phyloP scores from a whole-genome alignment of 2,329 filamentous ascomycete species.

The Lachnellula hyalina region DNA sequence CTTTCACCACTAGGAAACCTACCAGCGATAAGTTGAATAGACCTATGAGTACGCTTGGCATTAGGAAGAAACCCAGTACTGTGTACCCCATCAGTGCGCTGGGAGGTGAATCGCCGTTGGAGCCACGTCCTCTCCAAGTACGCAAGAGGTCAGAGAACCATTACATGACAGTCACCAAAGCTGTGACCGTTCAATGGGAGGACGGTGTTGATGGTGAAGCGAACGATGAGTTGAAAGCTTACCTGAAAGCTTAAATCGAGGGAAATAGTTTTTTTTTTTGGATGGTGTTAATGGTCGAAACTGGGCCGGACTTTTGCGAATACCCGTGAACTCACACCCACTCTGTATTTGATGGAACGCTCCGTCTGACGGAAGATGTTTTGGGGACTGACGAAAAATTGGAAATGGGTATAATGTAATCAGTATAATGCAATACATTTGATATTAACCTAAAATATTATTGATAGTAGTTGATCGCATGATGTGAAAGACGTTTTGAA shows the following conservation, averaged over 20 bases:
- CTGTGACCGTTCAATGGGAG: slow-evolving; percentile 15
- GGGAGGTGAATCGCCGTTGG: slow-evolving; percentile 8
- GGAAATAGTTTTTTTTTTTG: neutral
- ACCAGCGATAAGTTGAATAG: slow-evolving; percentile 17
- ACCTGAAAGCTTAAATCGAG: neutral
- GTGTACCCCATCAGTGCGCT: slow-evolving; percentile 13
- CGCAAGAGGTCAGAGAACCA: slow-evolving; percentile 6
- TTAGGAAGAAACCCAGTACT: slow-evolving; percentile 12
- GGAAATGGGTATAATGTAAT: too few species aligned
- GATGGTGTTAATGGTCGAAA: slow-evolving; percentile 7
- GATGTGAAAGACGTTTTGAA: too few species aligned
- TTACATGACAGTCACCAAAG: slow-evolving; percentile 14
- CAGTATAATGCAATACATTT: too few species aligned
- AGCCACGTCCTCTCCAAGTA: slow-evolving; percentile 14
- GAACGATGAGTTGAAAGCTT: slow-evolving; percentile 10
- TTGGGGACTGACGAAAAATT: too few species aligned
- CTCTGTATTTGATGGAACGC: too few species aligned
- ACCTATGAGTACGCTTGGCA: slow-evolving; percentile 8
- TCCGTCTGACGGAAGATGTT: too few species aligned
- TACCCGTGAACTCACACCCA: too few species aligned
- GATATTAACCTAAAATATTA: too few species aligned
- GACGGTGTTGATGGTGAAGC: slow-evolving; percentile 2
- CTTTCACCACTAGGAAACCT: slow-evolving; percentile 9
- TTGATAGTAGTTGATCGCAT: too few species aligned
- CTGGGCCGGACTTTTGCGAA: too few species aligned